These are phyloP conservation scores for Termitomyces sp. DNA, from an alignment of 768 basidiomycete species.

Conservation along the genomic window DNA sequence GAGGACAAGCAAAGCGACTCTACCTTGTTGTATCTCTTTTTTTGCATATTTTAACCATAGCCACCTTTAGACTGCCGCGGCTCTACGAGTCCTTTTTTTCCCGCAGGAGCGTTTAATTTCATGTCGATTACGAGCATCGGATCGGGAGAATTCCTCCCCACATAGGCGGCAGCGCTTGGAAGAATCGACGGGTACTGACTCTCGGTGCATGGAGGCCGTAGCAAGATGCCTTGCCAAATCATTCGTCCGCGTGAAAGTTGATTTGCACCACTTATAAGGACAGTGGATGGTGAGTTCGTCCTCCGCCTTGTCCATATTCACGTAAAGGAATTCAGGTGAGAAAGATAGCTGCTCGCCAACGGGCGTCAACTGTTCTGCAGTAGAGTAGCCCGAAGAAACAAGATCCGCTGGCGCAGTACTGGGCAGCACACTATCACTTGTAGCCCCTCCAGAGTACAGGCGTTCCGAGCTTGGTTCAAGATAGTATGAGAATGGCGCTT, in stretches of 20 bases:
- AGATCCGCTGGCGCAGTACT: background rate
- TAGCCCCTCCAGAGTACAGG: background rate
- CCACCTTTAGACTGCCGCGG: background rate
- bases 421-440: background rate
- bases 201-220: conserved; percentile 21
- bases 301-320: background rate
- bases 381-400: background rate
- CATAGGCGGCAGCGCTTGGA: conserved; percentile 17
- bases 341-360: background rate
- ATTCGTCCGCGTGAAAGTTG: conserved; percentile 21
- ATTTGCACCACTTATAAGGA: conserved; percentile 19
- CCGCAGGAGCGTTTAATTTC: conserved; percentile 20
- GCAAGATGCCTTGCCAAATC: conserved; percentile 21
- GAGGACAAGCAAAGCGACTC: conserved; percentile 1
- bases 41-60: background rate
- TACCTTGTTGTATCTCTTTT: background rate
- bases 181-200: conserved; percentile 6
- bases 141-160: conserved; percentile 21
- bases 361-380: background rate
- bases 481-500: background rate
- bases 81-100: conserved; percentile 17
- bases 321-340: background rate
- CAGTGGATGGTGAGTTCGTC: conserved; percentile 10
- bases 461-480: background rate
- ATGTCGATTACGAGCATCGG: conserved; percentile 26